phyloP scores from a whole-genome alignment of 805 yeast genomes.

The Candida ponderosae region DNA sequence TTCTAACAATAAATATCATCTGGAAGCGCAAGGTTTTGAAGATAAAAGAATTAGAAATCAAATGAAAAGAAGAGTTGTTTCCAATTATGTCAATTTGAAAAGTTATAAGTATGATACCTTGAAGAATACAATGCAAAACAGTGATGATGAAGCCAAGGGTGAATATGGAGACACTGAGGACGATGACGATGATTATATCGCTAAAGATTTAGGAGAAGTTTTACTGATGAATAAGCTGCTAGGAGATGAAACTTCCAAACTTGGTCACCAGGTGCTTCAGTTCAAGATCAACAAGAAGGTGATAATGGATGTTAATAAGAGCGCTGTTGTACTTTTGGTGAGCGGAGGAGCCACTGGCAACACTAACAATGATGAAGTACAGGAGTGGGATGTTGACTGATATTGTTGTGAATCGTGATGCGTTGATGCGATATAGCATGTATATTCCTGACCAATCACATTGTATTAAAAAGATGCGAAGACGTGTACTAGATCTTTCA shows the following conservation, averaged over 20 bases:
- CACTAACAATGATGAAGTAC: no score
- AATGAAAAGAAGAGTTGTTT: conserved; percentile 6
- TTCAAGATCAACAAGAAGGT: not conserved
- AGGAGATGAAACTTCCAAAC: no score
- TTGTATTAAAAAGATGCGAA: no score
- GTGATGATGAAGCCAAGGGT: conserved; percentile 5
- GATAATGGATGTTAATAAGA: not conserved
- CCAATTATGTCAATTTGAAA: conserved; percentile 10
- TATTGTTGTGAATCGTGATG: no score
- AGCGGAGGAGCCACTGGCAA: no score
- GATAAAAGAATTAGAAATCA: not conserved
- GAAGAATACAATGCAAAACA: conserved; percentile 1
- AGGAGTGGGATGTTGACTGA: no score
- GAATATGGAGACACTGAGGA: not conserved
- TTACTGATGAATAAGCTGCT: no score
- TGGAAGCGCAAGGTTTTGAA: not conserved
- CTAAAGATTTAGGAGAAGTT: not conserved
- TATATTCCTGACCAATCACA: no score
- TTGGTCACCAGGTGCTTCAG: not conserved
- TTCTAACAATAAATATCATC: no score
- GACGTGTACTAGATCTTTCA: no score
- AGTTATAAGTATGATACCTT: conserved; percentile 3
- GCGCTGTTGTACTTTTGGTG: no score
- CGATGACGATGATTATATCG: not conserved
- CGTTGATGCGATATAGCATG: no score